Evolutionary conservation across 2,329 filamentous ascomycete species (phyloP).

Genomic region (Aspergillus sp.): DNA sequence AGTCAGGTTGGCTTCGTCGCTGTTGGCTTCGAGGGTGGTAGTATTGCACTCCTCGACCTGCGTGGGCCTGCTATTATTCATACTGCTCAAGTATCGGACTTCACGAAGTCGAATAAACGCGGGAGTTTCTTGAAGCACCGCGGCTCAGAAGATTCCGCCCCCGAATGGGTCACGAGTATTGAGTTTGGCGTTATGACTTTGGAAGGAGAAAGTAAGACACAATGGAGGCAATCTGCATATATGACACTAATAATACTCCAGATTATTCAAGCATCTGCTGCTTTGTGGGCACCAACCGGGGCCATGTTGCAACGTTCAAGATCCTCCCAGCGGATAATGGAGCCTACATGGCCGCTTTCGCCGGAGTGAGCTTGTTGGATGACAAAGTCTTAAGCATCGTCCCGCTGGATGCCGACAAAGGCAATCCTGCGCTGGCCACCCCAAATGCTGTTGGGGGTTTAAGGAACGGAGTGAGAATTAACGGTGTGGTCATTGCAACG

Average conservation of each 20-base stretch:
- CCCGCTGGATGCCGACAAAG: slow-evolving; percentile 76
- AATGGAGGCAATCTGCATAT: neutral
- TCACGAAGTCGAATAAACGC: slow-evolving; percentile 73
- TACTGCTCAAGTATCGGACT: slow-evolving; percentile 67
- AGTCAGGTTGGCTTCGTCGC: slow-evolving; percentile 94
- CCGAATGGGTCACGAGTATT: slow-evolving; percentile 75
- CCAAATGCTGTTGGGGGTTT: slow-evolving; percentile 73
- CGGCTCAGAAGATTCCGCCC: slow-evolving; percentile 45
- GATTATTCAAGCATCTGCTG: slow-evolving; percentile 91
- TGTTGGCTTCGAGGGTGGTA: slow-evolving; percentile 78
- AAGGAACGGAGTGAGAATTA: slow-evolving; percentile 68
- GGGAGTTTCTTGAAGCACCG: slow-evolving; percentile 64
- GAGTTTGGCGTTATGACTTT: slow-evolving; percentile 93
- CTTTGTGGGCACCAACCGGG: slow-evolving; percentile 83
- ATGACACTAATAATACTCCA: slow-evolving; percentile 28
- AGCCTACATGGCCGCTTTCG: slow-evolving; percentile 69
- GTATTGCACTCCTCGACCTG: slow-evolving; percentile 78
- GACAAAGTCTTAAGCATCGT: slow-evolving; percentile 71
- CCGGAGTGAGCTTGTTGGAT: slow-evolving; percentile 65
- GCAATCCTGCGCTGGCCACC: slow-evolving; percentile 71
- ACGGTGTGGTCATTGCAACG: slow-evolving; percentile 78
- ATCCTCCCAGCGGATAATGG: slow-evolving; percentile 69
- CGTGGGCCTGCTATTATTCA: slow-evolving; percentile 84
- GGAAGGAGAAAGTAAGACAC: slow-evolving; percentile 70
- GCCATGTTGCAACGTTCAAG: slow-evolving; percentile 86